Base-by-base conservation (phyloP, 2,329 filamentous ascomycete genomes). In the Lasiodiplodia hormozganensis region DNA sequence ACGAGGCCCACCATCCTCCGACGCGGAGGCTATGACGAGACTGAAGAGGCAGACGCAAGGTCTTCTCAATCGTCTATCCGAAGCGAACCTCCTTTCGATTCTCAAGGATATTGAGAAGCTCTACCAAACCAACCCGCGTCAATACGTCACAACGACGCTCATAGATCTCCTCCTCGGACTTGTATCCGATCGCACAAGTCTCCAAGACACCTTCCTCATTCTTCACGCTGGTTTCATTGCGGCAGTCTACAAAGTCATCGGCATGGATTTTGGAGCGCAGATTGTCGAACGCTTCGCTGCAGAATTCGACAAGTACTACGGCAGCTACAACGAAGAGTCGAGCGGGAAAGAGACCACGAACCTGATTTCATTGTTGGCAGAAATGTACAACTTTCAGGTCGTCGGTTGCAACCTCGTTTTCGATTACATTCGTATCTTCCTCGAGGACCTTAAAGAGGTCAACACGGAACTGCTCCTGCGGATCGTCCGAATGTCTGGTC, bases 341-440 rank as follows among this genome's bases (percentile, higher is more conserved):
- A 79, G 78, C 38, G 80, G 81, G 51, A 94, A 94, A 76, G 86
- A 90, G 67, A 84, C 87, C 1, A 86, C 90, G 10, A 97, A 99
- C 77, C 80, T 97, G 53, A 86, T 97, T 36, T 92, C 92, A 1
- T 86, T 98, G 36, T 82, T 98, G 16, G 89, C 94, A 0, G 90
- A 97, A 75, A 85, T 98, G 49, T 99, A 98, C 81, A 94, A 93
- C 62, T 97, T 99, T 76, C 92, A 97, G 74, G 89, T 97, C 25
- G 86, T 97, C 54, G 90, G 92, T 51, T 91, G 90, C 74, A 91
- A 89, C 64, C 85, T 99, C 34, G 85, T 98, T 31, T 98, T 97
- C 75, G 96, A 98, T 78, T 96, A 96, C 75, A 89, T 98, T 76
- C 90, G 92, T 36, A 83, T 92, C 52, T 90, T 97, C 64, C 83